phyloP scores from a whole-genome alignment of 148 eudicot genomes.

The Vaccinium corymbosum region DNA sequence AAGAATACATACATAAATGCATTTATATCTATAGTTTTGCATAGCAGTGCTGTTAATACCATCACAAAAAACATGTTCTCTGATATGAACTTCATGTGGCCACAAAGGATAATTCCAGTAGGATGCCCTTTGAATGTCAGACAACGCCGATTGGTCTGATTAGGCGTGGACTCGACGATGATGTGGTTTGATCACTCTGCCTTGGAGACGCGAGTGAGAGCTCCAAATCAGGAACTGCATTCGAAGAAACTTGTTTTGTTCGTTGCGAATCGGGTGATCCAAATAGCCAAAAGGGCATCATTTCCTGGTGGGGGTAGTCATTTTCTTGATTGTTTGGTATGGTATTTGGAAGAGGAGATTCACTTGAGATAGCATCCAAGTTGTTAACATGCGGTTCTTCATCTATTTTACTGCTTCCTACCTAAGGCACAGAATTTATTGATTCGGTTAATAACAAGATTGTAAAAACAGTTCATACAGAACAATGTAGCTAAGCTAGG shows the following conservation, averaged over 20 bases:
- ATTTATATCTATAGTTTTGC: background rate
- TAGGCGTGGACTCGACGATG: slow-evolving; percentile 22
- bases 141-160: slow-evolving; percentile 37
- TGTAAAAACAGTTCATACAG: background rate
- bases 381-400: slow-evolving; percentile 8
- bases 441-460: background rate
- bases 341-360: slow-evolving; percentile 1
- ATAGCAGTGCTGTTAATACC: background rate
- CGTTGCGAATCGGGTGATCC: slow-evolving; percentile 22
- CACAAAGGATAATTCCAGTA: background rate
- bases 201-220: slow-evolving; percentile 35
- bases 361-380: slow-evolving; percentile 16
- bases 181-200: slow-evolving; percentile 22
- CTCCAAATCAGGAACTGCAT: slow-evolving; percentile 38
- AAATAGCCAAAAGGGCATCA: slow-evolving; percentile 11
- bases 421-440: slow-evolving; percentile 11
- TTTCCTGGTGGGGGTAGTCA: slow-evolving; percentile 2
- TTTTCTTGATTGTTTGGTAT: slow-evolving; percentile 13
- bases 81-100: background rate
- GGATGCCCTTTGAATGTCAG: slow-evolving; percentile 1
- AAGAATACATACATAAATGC: background rate
- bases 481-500: background rate
- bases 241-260: slow-evolving; percentile 8
- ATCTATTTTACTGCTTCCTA: slow-evolving; percentile 15
- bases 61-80: background rate